Conservation (phyloP, 305 asterid genomes). For the Coffea humblotiana region DNA sequence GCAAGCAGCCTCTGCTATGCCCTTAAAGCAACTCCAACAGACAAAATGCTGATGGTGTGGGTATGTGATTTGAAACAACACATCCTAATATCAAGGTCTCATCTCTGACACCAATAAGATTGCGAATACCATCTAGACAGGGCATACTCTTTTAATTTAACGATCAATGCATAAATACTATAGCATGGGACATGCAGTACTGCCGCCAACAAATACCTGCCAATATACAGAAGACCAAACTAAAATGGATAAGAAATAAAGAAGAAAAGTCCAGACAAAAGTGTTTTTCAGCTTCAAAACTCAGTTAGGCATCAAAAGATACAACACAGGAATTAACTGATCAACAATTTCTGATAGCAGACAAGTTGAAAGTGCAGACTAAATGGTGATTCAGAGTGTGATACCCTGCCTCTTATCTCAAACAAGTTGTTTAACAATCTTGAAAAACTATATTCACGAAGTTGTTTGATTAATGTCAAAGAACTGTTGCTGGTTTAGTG, state of each 20-base stretch:
- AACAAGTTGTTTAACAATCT: not conserved
- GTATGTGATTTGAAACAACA: not conserved
- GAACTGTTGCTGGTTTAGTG: not conserved
- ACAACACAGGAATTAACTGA: not conserved
- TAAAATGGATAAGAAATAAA: not conserved
- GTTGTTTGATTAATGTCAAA: not conserved
- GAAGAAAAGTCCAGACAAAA: not conserved
- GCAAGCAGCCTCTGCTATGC: not conserved
- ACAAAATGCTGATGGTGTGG: not conserved
- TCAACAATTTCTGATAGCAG: not conserved
- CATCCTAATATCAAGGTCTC: not conserved
- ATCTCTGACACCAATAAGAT: conserved; percentile 34
- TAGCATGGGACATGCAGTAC: conserved; percentile 79
- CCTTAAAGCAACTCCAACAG: conserved; percentile 6
- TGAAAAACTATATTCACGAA: not conserved
- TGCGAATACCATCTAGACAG: conserved; percentile 55
- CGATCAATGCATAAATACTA: conserved; percentile 43
- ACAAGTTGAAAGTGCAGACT: not conserved
- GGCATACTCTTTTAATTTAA: conserved; percentile 48
- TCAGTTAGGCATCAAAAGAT: not conserved
- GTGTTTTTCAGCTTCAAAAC: not conserved
- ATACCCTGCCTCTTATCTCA: not conserved
- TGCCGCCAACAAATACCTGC: conserved; percentile 85
- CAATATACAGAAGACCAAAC: not conserved
- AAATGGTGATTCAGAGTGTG: not conserved